Base-by-base conservation (phyloP, 1,139 yeast species). In the Hyphopichia buzzinii region DNA sequence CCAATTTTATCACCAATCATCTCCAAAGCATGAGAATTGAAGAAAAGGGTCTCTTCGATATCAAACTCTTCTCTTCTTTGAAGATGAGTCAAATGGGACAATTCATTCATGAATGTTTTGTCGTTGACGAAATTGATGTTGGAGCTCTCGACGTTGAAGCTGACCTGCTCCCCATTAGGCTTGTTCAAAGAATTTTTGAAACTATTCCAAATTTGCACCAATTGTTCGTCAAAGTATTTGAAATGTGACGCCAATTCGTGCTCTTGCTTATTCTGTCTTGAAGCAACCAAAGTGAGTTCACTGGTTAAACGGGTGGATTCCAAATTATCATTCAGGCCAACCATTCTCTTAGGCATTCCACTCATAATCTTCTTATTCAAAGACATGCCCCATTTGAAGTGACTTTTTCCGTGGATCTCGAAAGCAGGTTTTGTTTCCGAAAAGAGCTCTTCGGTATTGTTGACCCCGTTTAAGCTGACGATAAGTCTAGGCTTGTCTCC, bases 1-100 rank as follows among this genome's bases (percentile, higher is more conserved):
- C 79, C 79, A 25, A 68, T 63, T 45, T 67, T 72, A 40, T 59
- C 61, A 36, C 63, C 67, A 35, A 76, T 55, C 2, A 72, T 59
- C 28, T 55, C 46, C 35, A 75, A 61, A 1, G 79, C 68, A 44
- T 70, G 59, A 36, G 71, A 55, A 37, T 67, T 61, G 31, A 72
- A 48, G 15, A 67, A 55, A 2, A 65, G 42, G 17, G 51, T 42
- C 38, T 62, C 67, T 5, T 43, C 41, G 4, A 36, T 16, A 6
- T 33, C 34, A 28, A 46, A 30, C 2, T 41, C 41, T 11, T 48
- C 46, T 17, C 47, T 40, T 13, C 54, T 47, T 12, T 53, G 40
- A 30, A 69, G 52, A 46, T 65, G 72, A 27, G 67, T 59, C 48
- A 76, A 60, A 51, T 74, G 77, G 29, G 72, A 57, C 40, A 76